These are phyloP conservation scores for Ustilago crameri DNA, from an alignment of 1,284 basidiomycete species.

Conservation along the genomic window DNA sequence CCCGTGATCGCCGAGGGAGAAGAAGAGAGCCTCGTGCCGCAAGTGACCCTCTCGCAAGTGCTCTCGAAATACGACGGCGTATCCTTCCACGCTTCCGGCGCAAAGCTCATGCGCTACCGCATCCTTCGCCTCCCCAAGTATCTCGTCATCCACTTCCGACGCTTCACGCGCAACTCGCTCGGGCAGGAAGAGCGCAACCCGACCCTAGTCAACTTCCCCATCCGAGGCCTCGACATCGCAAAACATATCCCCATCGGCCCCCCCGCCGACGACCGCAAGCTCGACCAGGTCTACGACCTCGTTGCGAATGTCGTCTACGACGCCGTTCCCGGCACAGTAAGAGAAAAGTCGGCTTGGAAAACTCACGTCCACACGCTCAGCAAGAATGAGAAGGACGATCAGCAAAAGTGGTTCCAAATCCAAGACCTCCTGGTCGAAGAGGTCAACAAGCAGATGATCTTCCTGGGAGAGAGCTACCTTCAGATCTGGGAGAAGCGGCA, in stretches of 20 bases:
- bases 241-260: slow-evolving; percentile 11
- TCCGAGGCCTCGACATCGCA: slow-evolving; percentile 76
- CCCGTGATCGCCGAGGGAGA: slow-evolving; percentile 91
- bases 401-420: slow-evolving; percentile 93
- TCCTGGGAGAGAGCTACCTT: slow-evolving; percentile 92
- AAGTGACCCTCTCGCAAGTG: slow-evolving; percentile 89
- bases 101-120: slow-evolving; percentile 77
- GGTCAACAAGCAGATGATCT: slow-evolving; percentile 95
- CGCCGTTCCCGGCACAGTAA: slow-evolving; percentile 89
- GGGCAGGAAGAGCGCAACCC: slow-evolving; percentile 95
- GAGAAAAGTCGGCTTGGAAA: slow-evolving; percentile 89
- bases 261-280: slow-evolving; percentile 48
- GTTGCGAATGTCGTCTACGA: slow-evolving; percentile 95
- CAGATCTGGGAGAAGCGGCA: slow-evolving; percentile 68
- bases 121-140: slow-evolving; percentile 88
- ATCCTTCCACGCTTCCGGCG: slow-evolving; percentile 54
- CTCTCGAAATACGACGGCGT: slow-evolving; percentile 94
- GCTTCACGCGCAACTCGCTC: slow-evolving; percentile 97
- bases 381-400: slow-evolving; percentile 1
- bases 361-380: slow-evolving; percentile 78
- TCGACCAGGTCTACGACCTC: slow-evolving; percentile 86
- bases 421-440: slow-evolving; percentile 97
- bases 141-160: slow-evolving; percentile 93
- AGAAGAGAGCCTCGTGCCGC: slow-evolving; percentile 94
- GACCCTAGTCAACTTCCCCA: slow-evolving; percentile 96